Evolutionary conservation across 441 rosid species (phyloP).

Genomic region (Flueggea neowawraea): DNA sequence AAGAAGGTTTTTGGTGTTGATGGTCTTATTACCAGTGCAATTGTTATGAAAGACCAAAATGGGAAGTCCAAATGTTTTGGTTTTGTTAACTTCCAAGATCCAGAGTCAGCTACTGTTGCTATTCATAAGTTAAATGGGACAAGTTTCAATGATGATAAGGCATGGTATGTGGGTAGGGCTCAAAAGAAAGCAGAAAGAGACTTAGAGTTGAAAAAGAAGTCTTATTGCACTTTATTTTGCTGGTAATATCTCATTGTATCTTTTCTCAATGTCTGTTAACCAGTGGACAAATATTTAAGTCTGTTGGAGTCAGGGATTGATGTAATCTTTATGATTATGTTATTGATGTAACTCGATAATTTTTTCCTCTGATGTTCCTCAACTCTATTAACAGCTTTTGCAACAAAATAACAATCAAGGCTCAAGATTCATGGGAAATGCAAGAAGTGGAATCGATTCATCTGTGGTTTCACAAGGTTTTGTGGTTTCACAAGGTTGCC

Average conservation of each 20-base stretch:
- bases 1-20: conserved; percentile 42
- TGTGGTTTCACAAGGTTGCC: conserved; percentile 33
- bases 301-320: no score
- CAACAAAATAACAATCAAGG: conserved; percentile 38
- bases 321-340: no score
- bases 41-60: conserved; percentile 55
- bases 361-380: neutral
- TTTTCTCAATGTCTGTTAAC: no score
- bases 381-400: conserved; percentile 22
- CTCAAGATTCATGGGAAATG: conserved; percentile 38
- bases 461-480: conserved; percentile 40
- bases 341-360: no score
- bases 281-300: no score
- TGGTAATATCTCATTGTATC: no score
- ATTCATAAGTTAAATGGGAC: conserved; percentile 59
- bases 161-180: conserved; percentile 75
- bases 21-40: conserved; percentile 63
- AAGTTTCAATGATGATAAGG: conserved; percentile 36
- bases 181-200: conserved; percentile 74
- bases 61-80: conserved; percentile 77
- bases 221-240: no score
- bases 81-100: conserved; percentile 62
- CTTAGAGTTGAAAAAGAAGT: conserved; percentile 50
- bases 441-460: conserved; percentile 34
- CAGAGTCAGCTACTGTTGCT: conserved; percentile 57